Base-by-base conservation (phyloP, 164 flowering plant species). In the Annona squamosa region DNA sequence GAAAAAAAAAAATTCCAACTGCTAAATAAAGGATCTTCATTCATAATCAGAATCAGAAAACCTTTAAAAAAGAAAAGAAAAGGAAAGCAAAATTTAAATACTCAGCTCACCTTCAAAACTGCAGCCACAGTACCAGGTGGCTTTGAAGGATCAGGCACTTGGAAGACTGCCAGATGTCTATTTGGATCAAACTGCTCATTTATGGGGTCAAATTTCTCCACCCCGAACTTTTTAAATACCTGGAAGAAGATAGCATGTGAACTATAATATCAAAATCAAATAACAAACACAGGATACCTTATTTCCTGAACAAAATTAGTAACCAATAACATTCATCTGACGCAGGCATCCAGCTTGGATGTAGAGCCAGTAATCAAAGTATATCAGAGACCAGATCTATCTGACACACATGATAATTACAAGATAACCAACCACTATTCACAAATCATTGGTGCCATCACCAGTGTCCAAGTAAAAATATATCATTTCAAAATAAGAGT, bases 111-210 rank as follows among this genome's bases (percentile, higher is more conserved):
- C 98, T 94, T 94, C 18, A 91, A 80, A 67, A 92, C 94, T 63
- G 69, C 83, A 48, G 92, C 93, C 73, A 94, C 86, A 67, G 82
- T 88, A 70, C 89, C 97, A 41, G 90, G 79, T 65, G 92, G 89
- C 84, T 91, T 93, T 12, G 96, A 84, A 79, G 68, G 70, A 85
- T 94, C 96, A 4, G 93, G 90, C 18, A 89, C 77, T 84, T 91
- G 91, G 78, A 89, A 92, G 9, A 84, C 85, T 1, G 98, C 98
- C 82, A 87, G 82, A 76, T 91, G 98, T 80, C 87, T 88, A 67
- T 89, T 76, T 52, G 97, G 98, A 82, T 94, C 96, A 81, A 94
- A 94, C 70, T 84, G 85, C 81, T 94, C 98, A 79, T 89, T 80
- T n/a, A 68, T 68, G 16, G 96, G 85, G 74, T 91, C 89, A 80